A percentile compares a stretch with the other conserved stretches of the same genome.
Conservation (phyloP, 495 filamentous ascomycete species). For the Penicillium egyptiacum region DNA sequence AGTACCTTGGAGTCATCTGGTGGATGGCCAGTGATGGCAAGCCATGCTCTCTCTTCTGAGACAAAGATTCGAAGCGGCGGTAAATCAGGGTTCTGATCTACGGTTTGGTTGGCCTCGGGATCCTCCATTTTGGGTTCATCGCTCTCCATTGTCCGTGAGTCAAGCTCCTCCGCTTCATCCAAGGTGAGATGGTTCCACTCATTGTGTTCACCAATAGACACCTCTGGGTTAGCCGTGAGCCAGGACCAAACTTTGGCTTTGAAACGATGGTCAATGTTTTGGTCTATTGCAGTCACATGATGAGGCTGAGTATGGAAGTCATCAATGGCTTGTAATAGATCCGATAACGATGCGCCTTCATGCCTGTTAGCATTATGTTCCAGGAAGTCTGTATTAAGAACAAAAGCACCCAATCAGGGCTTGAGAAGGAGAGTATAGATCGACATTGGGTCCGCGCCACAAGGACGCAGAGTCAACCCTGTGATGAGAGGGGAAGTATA, state of each 20-base stretch:
- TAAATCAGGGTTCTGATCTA: constrained; percentile 10
- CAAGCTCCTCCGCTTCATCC: constrained; percentile 41
- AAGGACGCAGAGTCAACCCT: background rate
- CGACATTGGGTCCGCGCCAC: background rate
- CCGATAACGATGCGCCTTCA: constrained; percentile 42
- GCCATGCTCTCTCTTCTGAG: constrained; percentile 68
- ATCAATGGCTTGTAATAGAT: constrained; percentile 41
- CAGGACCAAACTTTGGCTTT: constrained; percentile 58
- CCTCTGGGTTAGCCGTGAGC: constrained; percentile 53
- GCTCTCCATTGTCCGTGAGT: constrained; percentile 1
- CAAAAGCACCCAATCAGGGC: background rate
- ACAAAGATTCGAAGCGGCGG: constrained; percentile 52
- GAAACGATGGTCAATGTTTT: constrained; percentile 50
- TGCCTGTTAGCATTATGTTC: constrained; percentile 13
- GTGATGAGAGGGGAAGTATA: background rate
- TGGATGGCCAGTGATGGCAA: constrained; percentile 75
- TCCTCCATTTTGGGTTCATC: background rate
- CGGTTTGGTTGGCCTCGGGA: constrained; percentile 8
- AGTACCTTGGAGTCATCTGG: constrained; percentile 69
- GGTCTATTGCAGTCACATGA: constrained; percentile 20
- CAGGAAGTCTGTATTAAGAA: background rate
- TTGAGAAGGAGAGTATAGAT: background rate
- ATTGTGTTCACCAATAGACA: constrained; percentile 45
- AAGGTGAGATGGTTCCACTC: constrained; percentile 48
- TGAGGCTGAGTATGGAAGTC: constrained; percentile 39